Base-by-base conservation (phyloP, 345 rosid species). In the Tarenaya hassleriana region DNA sequence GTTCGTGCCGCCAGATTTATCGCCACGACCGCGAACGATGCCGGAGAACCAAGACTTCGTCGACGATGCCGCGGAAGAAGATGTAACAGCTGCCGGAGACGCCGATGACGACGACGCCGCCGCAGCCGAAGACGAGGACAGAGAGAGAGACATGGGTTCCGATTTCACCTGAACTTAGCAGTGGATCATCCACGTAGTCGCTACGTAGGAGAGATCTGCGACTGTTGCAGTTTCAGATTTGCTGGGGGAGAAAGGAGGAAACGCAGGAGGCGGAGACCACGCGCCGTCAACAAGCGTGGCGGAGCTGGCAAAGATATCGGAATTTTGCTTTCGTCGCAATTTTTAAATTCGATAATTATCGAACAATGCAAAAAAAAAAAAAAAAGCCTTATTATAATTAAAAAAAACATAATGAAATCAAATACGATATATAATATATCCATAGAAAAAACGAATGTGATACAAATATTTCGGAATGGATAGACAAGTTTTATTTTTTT, bases 11-110 rank as follows among this genome's bases (percentile, higher is more conserved):
- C 60, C 52, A 14, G 82, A 69, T 67, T 63, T 71, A 1, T 66
- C 76, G 10, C 71, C 34, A 15, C 96, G 86, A 60, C 88, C 84
- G 3, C 94, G 78, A 54, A 83, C 82, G 34, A 84, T 78, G 50
- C 88, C 78, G 57, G 96, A 82, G 69, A 88, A 78, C 91, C 96
- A 77, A 1, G 73, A 63, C 47, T 69, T 63, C 7, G 69, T 62
- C n/a, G n/a, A n/a, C n/a, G n/a, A n/a, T n/a, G n/a, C n/a, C 42
- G 73, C 1, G 7, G 73, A 68, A 10, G 67, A 34, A 38, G 68
- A 43, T 18, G 72, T 44, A 38, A 24, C 52, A 3, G 52, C 10
- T 7, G 64, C 45, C 14, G 56, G 56, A 3, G 68, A 34, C 40
- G 73, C 52, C 12, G 73, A 49, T 1, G 65, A 52, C 15, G 51